A percentile compares a stretch with the other conserved stretches of the same genome.
These are phyloP conservation scores for Karstenula rhodostoma DNA, from an alignment of 2,329 filamentous ascomycete genomes.

Conservation along the genomic window DNA sequence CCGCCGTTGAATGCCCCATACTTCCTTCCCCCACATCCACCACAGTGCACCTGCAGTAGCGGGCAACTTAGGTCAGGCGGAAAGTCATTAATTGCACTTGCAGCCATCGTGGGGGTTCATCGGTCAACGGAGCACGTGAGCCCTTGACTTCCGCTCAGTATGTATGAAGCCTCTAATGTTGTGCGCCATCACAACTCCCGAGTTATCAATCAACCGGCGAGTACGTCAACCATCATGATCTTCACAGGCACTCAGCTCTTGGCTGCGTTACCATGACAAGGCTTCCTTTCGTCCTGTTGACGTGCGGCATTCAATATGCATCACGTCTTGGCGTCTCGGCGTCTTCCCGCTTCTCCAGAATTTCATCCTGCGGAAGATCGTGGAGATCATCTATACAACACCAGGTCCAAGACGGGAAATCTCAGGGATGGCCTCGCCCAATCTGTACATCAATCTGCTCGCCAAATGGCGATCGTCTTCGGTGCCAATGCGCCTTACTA, in stretches of 20 bases:
- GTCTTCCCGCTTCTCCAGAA: background rate
- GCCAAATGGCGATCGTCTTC: conserved; percentile 11
- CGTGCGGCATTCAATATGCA: conserved; percentile 11
- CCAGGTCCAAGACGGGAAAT: conserved; percentile 11
- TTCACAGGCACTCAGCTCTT: conserved; percentile 1
- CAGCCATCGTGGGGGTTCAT: conserved; percentile 21
- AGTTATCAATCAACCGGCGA: background rate
- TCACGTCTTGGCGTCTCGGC: conserved; percentile 17
- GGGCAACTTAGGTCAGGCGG: conserved; percentile 21
- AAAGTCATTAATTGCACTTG: conserved; percentile 17
- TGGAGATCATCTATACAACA: conserved; percentile 4
- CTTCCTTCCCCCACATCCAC: conserved; percentile 31
- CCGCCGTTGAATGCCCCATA: conserved; percentile 14
- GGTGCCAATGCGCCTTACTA: background rate
- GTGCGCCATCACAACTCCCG: conserved; percentile 19
- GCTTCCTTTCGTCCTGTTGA: conserved; percentile 14
- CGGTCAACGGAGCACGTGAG: conserved; percentile 20
- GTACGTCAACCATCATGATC: background rate
- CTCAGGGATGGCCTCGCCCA: conserved; percentile 12
- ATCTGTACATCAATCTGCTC: conserved; percentile 20
- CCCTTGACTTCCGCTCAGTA: conserved; percentile 9
- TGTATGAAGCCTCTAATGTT: conserved; percentile 17
- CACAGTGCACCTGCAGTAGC: conserved; percentile 39
- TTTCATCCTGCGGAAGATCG: background rate
- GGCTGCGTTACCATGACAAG: conserved; percentile 4